Conservation (phyloP, 305 asterid species). For the Rubia tinctorum region DNA sequence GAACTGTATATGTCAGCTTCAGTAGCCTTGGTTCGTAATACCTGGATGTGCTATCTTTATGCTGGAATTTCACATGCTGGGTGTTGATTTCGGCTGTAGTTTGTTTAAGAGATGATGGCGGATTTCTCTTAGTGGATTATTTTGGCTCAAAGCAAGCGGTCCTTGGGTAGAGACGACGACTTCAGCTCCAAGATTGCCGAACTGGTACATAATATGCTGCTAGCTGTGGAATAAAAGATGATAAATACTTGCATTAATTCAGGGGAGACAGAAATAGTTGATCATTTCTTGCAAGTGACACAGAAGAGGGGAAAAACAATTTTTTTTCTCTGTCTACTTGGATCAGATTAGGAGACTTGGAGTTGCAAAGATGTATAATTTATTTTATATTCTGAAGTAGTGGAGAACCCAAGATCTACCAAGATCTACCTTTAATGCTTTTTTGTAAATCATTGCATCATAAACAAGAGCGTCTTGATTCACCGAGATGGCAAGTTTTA, state of each 20-base stretch:
- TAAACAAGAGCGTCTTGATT: no score
- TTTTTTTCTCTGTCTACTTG: neutral
- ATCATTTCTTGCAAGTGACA: neutral
- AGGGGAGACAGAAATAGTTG: neutral
- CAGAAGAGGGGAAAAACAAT: no score
- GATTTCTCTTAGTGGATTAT: neutral
- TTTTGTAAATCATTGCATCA: no score
- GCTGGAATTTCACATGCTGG: neutral
- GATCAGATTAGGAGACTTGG: neutral
- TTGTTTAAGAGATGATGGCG: neutral
- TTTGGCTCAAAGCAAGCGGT: neutral
- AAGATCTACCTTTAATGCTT: no score
- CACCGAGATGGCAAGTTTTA: no score
- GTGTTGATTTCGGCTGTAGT: neutral
- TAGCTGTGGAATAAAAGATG: constrained; percentile 1
- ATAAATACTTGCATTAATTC: neutral
- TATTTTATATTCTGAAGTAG: neutral
- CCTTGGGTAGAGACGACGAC: neutral
- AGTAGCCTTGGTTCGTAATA: constrained; percentile 54
- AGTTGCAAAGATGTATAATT: neutral
- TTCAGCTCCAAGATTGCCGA: neutral
- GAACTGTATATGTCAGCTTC: constrained; percentile 75
- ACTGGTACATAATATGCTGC: neutral
- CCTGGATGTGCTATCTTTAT: neutral
- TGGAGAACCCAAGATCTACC: neutral